Evolutionary conservation across 2,329 filamentous ascomycete genomes (phyloP).

Genomic region (Sarocladium strictum): DNA sequence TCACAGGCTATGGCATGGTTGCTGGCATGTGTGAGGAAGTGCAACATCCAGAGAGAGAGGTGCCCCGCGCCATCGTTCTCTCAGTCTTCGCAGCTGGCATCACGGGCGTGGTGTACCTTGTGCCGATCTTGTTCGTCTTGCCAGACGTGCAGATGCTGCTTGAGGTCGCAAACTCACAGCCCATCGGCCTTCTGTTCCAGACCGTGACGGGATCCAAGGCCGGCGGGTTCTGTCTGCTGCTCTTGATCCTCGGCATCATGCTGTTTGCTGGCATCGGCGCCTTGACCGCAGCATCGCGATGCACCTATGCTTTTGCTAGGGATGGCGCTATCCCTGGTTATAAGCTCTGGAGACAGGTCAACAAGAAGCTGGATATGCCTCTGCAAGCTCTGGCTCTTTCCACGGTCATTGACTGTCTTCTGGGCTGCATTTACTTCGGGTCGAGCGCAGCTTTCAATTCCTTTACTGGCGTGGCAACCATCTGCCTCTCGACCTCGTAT

Average conservation of each 20-base stretch:
- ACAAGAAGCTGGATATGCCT: conserved; percentile 61
- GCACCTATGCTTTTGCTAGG: conserved; percentile 70
- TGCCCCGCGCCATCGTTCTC: conserved; percentile 62
- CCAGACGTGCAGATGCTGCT: conserved; percentile 61
- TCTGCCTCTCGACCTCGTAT: conserved; percentile 71
- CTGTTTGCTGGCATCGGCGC: conserved; percentile 73
- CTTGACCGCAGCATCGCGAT: conserved; percentile 66
- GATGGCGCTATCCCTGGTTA: conserved; percentile 70
- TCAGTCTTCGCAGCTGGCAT: conserved; percentile 59
- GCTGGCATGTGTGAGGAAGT: conserved; percentile 55
- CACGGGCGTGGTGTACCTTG: conserved; percentile 58
- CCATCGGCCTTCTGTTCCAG: conserved; percentile 72
- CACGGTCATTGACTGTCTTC: conserved; percentile 60
- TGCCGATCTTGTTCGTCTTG: conserved; percentile 71
- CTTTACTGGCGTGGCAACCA: conserved; percentile 75
- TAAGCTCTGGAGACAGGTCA: conserved; percentile 59
- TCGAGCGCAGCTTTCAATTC: conserved; percentile 71
- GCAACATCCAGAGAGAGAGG: conserved; percentile 53
- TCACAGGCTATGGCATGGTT: conserved; percentile 46
- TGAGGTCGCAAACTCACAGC: conserved; percentile 63
- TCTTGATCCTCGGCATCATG: conserved; percentile 70
- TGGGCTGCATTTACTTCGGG: conserved; percentile 76
- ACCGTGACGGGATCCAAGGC: conserved; percentile 64
- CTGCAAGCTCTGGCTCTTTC: conserved; percentile 64
- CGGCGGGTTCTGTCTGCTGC: conserved; percentile 69